These are phyloP conservation scores for Elsinoe arachidis DNA, from an alignment of 2,329 filamentous ascomycete genomes.

Conservation along the genomic window DNA sequence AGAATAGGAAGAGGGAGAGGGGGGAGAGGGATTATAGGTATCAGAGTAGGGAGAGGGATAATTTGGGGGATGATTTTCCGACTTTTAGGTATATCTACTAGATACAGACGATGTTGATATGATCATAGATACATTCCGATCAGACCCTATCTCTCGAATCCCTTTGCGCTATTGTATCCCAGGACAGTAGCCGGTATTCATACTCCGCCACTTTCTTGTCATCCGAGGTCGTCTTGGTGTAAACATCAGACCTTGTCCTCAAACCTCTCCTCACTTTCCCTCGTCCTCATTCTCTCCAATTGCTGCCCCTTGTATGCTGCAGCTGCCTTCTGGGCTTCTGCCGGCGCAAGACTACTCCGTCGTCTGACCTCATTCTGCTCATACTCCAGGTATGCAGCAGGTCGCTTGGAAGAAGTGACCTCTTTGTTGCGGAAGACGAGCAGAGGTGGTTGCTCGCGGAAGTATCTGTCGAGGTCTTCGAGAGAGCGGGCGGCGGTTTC, in stretches of 20 bases:
- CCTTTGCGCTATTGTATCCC: too few species aligned
- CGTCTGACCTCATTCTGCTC: constrained; percentile 31
- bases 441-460: constrained; percentile 25
- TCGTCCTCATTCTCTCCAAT: neutral
- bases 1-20: constrained; percentile 29
- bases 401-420: constrained; percentile 38
- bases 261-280: neutral
- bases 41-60: constrained; percentile 28
- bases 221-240: neutral
- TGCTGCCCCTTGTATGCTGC: neutral
- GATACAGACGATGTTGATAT: neutral
- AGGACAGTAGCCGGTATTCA: neutral
- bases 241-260: too few species aligned
- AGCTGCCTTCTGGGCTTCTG: constrained; percentile 5
- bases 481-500: constrained; percentile 28
- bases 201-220: neutral
- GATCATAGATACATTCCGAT: neutral
- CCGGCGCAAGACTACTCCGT: constrained; percentile 11
- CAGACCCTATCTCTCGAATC: too few species aligned
- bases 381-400: constrained; percentile 40
- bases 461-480: constrained; percentile 27
- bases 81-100: constrained; percentile 29
- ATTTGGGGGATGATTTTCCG: constrained; percentile 32
- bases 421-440: constrained; percentile 43
- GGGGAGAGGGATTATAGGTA: constrained; percentile 29